Conservation (phyloP, 371 early-diverging fungal species). For the Zychaea mexicana region DNA sequence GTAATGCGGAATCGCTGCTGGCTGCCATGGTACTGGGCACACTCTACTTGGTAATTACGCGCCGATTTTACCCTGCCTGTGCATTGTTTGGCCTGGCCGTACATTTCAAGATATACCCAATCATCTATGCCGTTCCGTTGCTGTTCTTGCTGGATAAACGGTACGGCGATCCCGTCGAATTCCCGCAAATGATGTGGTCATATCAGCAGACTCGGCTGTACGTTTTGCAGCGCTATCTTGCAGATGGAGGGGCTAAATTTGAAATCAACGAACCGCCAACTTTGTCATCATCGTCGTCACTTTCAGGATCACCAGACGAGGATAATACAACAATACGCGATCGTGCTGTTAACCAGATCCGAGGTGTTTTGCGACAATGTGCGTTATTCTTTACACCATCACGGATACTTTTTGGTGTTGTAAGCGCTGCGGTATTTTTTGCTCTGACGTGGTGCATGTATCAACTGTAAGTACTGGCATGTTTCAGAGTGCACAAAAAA, state of each 20-base stretch:
- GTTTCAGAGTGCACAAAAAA: too few species aligned
- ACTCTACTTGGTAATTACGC: constrained; percentile 67
- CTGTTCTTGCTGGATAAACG: constrained; percentile 63
- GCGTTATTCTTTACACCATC: constrained; percentile 51
- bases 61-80: constrained; percentile 60
- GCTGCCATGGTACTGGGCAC: constrained; percentile 77
- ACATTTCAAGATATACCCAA: constrained; percentile 97
- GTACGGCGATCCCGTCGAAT: constrained; percentile 36
- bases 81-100: constrained; percentile 89
- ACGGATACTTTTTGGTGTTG: constrained; percentile 70
- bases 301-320: background rate
- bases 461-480: constrained; percentile 53
- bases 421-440: constrained; percentile 75
- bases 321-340: background rate
- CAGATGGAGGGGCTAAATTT: background rate
- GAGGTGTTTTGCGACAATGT: background rate
- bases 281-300: background rate
- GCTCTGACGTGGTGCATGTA: constrained; percentile 75
- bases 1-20: constrained; percentile 90
- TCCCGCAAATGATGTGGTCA: constrained; percentile 26
- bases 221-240: constrained; percentile 17
- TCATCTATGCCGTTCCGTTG: constrained; percentile 87
- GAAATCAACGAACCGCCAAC: background rate
- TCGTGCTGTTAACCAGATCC: background rate
- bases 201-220: constrained; percentile 24